phyloP scores from a whole-genome alignment of 805 yeast species.

The Lachancea mirantina region DNA sequence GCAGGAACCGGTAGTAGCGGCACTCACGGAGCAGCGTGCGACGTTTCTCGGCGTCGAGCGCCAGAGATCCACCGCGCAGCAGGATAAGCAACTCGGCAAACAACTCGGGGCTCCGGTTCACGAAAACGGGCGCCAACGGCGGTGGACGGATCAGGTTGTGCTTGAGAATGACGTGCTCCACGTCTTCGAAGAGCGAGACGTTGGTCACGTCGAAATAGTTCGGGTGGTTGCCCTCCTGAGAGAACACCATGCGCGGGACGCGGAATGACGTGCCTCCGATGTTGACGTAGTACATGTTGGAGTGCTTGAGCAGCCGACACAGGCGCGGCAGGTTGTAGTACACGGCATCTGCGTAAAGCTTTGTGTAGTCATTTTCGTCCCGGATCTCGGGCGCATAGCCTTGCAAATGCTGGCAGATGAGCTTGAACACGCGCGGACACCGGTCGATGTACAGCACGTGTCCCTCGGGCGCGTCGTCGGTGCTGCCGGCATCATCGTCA shows the following conservation, averaged over 20 bases:
- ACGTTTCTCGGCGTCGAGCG: conserved; percentile 52
- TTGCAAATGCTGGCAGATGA: conserved; percentile 65
- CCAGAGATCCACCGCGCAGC: conserved; percentile 47
- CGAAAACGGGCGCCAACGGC: conserved; percentile 51
- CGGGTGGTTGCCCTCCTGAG: conserved; percentile 61
- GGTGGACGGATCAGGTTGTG: conserved; percentile 66
- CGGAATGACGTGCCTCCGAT: conserved; percentile 57
- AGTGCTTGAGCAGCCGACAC: conserved; percentile 40
- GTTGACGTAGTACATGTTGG: conserved; percentile 46
- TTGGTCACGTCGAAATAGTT: conserved; percentile 66
- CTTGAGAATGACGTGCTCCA: conserved; percentile 34
- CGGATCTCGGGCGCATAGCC: conserved; percentile 66
- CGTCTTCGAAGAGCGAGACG: conserved; percentile 45
- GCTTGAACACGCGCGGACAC: conserved; percentile 59
- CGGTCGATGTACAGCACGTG: conserved; percentile 73
- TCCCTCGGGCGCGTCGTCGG: too few relatives aligned
- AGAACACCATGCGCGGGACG: conserved; percentile 49
- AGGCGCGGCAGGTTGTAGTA: conserved; percentile 63
- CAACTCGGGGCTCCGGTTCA: conserved; percentile 44
- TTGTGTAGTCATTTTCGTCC: conserved; percentile 53
- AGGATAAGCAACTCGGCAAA: conserved; percentile 50
- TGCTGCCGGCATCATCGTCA: conserved; percentile 14
- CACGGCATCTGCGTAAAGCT: conserved; percentile 59
- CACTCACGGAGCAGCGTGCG: conserved; percentile 58
- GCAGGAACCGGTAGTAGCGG: conserved; percentile 66